Base-by-base conservation (phyloP, 441 rosid genomes). In the Arabidopsis hybrid region DNA sequence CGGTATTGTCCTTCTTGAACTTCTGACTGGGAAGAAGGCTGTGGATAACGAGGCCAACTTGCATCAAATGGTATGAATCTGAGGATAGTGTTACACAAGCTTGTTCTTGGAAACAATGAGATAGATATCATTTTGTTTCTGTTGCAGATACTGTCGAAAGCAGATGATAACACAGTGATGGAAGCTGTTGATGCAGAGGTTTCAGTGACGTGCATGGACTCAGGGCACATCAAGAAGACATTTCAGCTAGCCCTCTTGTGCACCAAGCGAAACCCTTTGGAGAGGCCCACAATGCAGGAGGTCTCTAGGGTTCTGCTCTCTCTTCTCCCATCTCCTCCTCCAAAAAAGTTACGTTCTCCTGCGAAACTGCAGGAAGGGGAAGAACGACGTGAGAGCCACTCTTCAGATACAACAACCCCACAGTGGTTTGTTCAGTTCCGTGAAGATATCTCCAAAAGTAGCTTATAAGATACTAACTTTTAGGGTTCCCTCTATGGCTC, bases 21-120 rank as follows among this genome's bases (percentile, higher is more conserved):
- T 95, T 73, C 78, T 92, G 43, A 95, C 99, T 0, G 99, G 99
- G 51, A 95, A 89, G 82, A 95, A 92, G 46, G 98, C 99, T 47
- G 99, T 95, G 43, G 98, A 95, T 75, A 82, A 89, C 0, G 97
- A 94, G 12, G 89, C 91, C 34, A 94, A 90, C 85, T 79, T 94
- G 81, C 99, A 86, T 79, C 99, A 95, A 73, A 76, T 91, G 93
- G 99, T 95, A 84, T 14, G 10, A 13, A n/a, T 14, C 42, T 2
- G 8, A 9, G 11, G 1, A 17, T 53, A 7, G 51, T 73, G 34
- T 46, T 35, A 63, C 18, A 14, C 2, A 57, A 38, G 8, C 26
- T 39, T 58, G 13, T 74, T 40, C 46, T 65, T 66, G 65, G 13
- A 40, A 53, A 9, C 36, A 57, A 0, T 56, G 42, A 26, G 29